phyloP scores from a whole-genome alignment of 139 green algal species.

The Trebouxia sp. region DNA sequence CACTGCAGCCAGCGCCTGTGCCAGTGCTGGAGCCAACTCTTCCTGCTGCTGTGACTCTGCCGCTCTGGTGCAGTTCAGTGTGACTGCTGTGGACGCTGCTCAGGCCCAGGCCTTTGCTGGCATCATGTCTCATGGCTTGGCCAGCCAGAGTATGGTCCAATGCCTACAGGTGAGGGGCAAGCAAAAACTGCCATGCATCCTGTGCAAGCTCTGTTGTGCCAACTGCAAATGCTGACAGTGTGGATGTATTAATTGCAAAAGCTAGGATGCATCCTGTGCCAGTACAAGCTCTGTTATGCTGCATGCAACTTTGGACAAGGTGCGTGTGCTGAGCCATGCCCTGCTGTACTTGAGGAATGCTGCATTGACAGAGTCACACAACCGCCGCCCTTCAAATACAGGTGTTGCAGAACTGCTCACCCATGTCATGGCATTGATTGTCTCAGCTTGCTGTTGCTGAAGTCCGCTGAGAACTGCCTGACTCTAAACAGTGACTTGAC shows the following conservation, averaged over 20 bases:
- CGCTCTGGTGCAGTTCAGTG: constrained; percentile 3
- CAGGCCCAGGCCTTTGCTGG: background rate
- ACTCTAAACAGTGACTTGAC: too few relatives aligned
- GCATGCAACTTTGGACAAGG: too few relatives aligned
- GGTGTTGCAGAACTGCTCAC: too few relatives aligned
- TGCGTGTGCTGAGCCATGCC: too few relatives aligned
- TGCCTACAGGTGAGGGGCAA: constrained; percentile 1
- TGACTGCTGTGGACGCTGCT: constrained; percentile 2
- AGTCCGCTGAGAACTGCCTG: too few relatives aligned
- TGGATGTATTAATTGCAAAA: background rate
- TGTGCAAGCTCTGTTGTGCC: background rate
- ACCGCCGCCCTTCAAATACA: too few relatives aligned
- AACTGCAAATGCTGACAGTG: background rate
- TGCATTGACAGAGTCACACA: too few relatives aligned
- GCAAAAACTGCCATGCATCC: background rate
- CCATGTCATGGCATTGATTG: too few relatives aligned
- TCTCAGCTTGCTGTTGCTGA: too few relatives aligned
- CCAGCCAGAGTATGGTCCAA: background rate
- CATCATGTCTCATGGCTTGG: background rate
- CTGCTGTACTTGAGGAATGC: too few relatives aligned
- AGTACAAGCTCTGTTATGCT: too few relatives aligned
- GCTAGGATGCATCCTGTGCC: too few relatives aligned
- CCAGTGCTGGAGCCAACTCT: constrained; percentile 9
- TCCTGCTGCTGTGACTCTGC: constrained; percentile 15
- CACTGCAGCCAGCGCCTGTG: background rate